Evolutionary conservation across 139 green algal genomes (phyloP).

Genomic region (Ettlia oleoabundans): DNA sequence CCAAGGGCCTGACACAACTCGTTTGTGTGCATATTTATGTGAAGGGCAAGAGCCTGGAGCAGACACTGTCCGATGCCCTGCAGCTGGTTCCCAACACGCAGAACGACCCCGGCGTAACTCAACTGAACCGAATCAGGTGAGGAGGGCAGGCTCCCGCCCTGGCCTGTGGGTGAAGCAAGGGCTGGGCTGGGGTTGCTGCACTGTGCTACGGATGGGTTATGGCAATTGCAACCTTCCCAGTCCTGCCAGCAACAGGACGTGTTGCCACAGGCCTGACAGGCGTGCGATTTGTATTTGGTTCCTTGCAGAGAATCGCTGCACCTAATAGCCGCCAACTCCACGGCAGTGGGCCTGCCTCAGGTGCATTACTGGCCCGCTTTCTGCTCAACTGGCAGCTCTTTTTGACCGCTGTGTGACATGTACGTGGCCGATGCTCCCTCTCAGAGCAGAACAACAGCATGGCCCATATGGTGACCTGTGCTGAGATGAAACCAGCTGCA

Average conservation of each 20-base stretch:
- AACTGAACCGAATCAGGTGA: slow-evolving; percentile 71
- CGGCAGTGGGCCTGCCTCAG: slow-evolving; percentile 66
- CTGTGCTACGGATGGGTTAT: neutral
- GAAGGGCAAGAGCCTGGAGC: slow-evolving; percentile 63
- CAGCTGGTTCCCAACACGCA: slow-evolving; percentile 79
- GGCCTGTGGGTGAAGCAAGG: neutral
- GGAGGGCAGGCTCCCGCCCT: neutral
- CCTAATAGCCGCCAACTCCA: slow-evolving; percentile 62
- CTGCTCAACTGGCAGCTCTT: neutral
- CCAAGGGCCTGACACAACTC: too few relatives aligned
- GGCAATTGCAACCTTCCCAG: too few relatives aligned
- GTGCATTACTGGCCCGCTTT: neutral
- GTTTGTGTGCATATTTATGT: too few relatives aligned
- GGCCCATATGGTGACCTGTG: too few relatives aligned
- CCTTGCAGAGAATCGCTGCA: neutral
- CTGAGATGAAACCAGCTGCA: too few relatives aligned
- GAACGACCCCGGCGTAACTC: slow-evolving; percentile 53
- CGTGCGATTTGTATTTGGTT: neutral
- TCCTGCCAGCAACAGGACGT: neutral
- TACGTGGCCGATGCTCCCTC: too few relatives aligned
- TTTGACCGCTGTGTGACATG: too few relatives aligned
- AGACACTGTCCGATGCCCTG: slow-evolving; percentile 76
- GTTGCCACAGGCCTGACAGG: neutral
- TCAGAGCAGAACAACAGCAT: too few relatives aligned
- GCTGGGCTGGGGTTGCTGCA: neutral